Evolutionary conservation across 2,329 filamentous ascomycete genomes (phyloP).

Genomic region (Tolypocladium cylindrosporum): DNA sequence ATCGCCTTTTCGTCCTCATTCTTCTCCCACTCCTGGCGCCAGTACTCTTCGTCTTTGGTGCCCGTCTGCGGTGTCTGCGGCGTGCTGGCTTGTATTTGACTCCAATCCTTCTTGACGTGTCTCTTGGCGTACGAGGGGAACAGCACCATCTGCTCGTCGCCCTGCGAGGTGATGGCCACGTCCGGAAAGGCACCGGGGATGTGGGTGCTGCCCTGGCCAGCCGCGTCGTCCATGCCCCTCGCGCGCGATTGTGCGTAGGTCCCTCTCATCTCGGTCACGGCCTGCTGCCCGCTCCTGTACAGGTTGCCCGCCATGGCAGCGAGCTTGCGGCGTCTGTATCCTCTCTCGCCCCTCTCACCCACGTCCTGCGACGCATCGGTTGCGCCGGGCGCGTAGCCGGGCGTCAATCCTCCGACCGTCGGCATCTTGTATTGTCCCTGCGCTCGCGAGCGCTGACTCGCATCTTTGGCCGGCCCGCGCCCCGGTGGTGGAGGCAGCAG

Average conservation of each 20-base stretch:
- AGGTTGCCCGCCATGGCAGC: constrained; percentile 52
- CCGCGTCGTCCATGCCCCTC: constrained; percentile 16
- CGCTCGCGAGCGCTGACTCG: constrained; percentile 20
- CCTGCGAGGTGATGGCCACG: constrained; percentile 67
- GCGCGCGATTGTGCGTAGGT: constrained; percentile 46
- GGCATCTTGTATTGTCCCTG: constrained; percentile 17
- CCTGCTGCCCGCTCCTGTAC: constrained; percentile 45
- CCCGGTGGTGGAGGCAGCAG: constrained; percentile 26
- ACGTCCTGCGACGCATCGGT: constrained; percentile 15
- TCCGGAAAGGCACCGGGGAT: constrained; percentile 77
- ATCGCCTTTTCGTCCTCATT: constrained; percentile 75
- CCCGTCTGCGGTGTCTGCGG: constrained; percentile 23
- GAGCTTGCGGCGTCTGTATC: constrained; percentile 67
- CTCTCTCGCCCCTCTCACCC: constrained; percentile 41
- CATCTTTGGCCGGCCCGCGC: constrained; percentile 16
- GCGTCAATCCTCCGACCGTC: constrained; percentile 10
- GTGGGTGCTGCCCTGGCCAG: constrained; percentile 21
- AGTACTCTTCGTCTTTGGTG: constrained; percentile 60
- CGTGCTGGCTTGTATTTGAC: constrained; percentile 16
- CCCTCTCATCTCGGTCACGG: constrained; percentile 49
- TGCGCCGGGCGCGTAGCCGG: constrained; percentile 16
- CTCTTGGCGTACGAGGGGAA: constrained; percentile 88
- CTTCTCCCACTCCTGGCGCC: constrained; percentile 68
- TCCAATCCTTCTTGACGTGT: constrained; percentile 45
- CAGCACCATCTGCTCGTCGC: constrained; percentile 84